phyloP scores from a whole-genome alignment of 176 grass and related monocot genomes.

The Dactylis glomerata region DNA sequence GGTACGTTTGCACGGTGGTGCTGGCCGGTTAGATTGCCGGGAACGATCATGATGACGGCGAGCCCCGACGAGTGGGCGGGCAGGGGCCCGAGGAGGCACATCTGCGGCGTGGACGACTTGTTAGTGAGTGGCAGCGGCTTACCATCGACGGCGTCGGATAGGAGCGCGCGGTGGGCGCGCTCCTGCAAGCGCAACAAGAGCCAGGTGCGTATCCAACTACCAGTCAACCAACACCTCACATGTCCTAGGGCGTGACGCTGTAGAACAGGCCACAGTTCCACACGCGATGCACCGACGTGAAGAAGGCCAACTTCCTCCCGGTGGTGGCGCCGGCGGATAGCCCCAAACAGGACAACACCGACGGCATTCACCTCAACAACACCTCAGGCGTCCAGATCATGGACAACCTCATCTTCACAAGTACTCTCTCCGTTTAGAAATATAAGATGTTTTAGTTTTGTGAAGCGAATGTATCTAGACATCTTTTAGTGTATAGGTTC shows the following conservation, averaged over 20 bases:
- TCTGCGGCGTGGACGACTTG: conserved; percentile 51
- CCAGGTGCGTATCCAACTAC: background rate
- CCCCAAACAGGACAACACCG: conserved; percentile 96
- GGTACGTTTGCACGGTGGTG: background rate
- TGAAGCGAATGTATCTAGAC: too few species aligned
- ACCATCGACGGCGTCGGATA: conserved; percentile 69
- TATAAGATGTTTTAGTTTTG: too few species aligned
- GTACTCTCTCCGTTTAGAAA: too few species aligned
- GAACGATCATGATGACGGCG: conserved; percentile 46
- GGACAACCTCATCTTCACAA: conserved; percentile 54
- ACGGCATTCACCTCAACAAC: conserved; percentile 76
- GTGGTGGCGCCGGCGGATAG: conserved; percentile 73
- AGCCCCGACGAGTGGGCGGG: conserved; percentile 57
- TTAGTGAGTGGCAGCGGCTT: conserved; percentile 60
- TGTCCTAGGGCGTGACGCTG: conserved; percentile 47
- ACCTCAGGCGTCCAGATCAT: conserved; percentile 46
- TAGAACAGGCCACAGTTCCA: conserved; percentile 76
- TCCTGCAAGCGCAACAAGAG: conserved; percentile 70
- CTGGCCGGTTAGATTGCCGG: conserved; percentile 41
- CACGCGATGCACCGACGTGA: conserved; percentile 55
- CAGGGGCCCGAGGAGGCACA: conserved; percentile 49
- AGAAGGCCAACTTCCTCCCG: conserved; percentile 51
- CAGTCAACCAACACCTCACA: background rate
- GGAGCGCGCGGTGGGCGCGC: conserved; percentile 79
- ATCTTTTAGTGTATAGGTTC: too few species aligned